These are phyloP conservation scores for Aspergillus cavernicola DNA, from an alignment of 495 filamentous ascomycete genomes.

Conservation along the genomic window DNA sequence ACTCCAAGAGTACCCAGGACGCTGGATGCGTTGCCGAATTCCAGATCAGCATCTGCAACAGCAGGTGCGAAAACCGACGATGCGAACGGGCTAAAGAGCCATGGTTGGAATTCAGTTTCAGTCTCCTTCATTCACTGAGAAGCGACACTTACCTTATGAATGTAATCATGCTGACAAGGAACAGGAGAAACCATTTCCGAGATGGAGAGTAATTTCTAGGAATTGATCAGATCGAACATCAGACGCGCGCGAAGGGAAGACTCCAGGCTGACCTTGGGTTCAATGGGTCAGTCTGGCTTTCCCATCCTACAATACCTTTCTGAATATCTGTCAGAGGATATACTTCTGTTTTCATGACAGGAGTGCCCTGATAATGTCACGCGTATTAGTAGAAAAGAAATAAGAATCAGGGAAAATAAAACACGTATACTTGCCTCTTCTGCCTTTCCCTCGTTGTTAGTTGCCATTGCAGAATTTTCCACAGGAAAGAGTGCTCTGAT, in stretches of 20 bases:
- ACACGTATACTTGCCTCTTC: no score
- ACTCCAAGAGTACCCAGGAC: constrained; percentile 8
- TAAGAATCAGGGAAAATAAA: no score
- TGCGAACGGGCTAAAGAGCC: constrained; percentile 1
- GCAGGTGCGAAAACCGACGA: constrained; percentile 12
- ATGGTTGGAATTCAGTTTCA: not conserved
- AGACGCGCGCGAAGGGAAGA: not conserved
- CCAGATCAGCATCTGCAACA: not conserved
- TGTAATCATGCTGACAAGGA: constrained; percentile 10
- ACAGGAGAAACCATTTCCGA: constrained; percentile 13
- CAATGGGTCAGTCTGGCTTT: constrained; percentile 10
- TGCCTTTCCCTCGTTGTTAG: no score
- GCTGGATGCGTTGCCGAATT: constrained; percentile 7
- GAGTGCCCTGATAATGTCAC: not conserved
- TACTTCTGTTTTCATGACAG: not conserved
- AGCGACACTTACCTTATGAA: constrained; percentile 10
- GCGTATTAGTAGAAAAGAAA: no score
- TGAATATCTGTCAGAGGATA: constrained; percentile 10
- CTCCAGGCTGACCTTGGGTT: constrained; percentile 21
- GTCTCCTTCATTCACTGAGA: not conserved
- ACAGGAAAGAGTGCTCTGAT: no score
- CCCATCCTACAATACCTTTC: constrained; percentile 15
- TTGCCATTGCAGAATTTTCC: no score
- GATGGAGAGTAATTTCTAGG: constrained; percentile 5
- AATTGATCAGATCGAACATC: not conserved